A percentile compares a stretch with the other conserved stretches of the same genome.
Conservation (phyloP, 2,329 filamentous ascomycete genomes). For the Blastomyces emzantsi region DNA sequence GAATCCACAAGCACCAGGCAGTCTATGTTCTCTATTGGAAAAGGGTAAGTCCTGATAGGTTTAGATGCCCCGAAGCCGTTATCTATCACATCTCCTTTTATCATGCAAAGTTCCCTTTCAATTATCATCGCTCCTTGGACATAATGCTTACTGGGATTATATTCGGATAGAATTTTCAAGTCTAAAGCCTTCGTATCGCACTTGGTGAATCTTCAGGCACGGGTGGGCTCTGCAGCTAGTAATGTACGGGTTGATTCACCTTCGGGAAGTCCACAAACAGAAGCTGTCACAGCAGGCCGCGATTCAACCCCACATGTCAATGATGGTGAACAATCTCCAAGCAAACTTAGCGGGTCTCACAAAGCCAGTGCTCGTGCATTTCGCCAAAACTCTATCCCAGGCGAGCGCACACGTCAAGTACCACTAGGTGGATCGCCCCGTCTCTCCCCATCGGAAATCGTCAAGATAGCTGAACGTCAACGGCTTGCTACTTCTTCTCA, state of each 20-base stretch:
- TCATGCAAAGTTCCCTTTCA: not conserved
- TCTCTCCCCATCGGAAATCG: not conserved
- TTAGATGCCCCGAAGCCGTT: too few relatives aligned
- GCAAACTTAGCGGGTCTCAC: not conserved
- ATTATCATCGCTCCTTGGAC: not conserved
- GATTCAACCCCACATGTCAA: not conserved
- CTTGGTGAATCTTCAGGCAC: conserved; percentile 1
- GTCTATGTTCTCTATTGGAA: not conserved
- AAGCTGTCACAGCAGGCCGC: not conserved
- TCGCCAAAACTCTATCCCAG: not conserved
- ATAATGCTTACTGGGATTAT: not conserved
- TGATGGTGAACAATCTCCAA: not conserved
- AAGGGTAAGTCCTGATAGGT: not conserved
- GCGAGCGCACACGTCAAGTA: not conserved
- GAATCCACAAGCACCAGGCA: not conserved
- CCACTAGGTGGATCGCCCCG: not conserved
- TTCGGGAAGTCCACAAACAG: not conserved
- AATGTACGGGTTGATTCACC: not conserved
- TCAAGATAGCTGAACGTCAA: not conserved
- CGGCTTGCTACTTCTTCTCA: conserved; percentile 6
- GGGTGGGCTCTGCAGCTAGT: not conserved
- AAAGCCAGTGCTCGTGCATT: not conserved
- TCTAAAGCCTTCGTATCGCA: not conserved
- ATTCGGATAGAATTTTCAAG: conserved; percentile 2
- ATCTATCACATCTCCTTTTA: not conserved